Conservation (phyloP, 2,329 filamentous ascomycete species). For the Epichloe sibirici region DNA sequence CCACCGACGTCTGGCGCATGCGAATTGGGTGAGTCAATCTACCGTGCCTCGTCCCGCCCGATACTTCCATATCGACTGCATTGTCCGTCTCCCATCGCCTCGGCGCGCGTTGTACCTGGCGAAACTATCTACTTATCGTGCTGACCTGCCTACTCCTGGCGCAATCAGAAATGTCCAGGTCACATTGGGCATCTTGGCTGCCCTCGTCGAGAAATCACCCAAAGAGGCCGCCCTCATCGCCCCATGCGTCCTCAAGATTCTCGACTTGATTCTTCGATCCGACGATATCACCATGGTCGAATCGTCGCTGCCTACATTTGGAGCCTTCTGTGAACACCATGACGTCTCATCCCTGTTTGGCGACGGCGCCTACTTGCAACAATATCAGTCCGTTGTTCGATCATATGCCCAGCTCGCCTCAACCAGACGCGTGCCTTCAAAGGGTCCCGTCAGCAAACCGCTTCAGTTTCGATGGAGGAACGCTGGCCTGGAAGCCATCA, state of each 20-base stretch:
- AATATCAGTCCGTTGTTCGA: constrained; percentile 72
- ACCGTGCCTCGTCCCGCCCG: constrained; percentile 1
- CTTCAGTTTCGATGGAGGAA: constrained; percentile 69
- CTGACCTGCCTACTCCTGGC: neutral
- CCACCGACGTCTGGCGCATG: constrained; percentile 78
- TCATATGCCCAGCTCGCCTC: constrained; percentile 73
- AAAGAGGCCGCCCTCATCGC: constrained; percentile 86
- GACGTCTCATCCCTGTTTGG: constrained; percentile 76
- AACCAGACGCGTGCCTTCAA: constrained; percentile 40
- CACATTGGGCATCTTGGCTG: constrained; percentile 81
- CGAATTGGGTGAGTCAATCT: constrained; percentile 58
- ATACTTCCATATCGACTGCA: neutral
- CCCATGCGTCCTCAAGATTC: constrained; percentile 69
- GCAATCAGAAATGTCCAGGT: constrained; percentile 72
- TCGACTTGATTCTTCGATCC: constrained; percentile 71
- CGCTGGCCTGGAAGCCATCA: constrained; percentile 65
- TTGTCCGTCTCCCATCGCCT: neutral
- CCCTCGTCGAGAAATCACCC: constrained; percentile 84
- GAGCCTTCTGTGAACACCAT: constrained; percentile 79
- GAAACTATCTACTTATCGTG: neutral
- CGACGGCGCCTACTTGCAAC: constrained; percentile 68
- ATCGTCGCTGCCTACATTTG: constrained; percentile 75
- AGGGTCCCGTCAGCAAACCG: constrained; percentile 50
- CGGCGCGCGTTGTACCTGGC: neutral
- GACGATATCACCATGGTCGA: constrained; percentile 88